Conservation (phyloP, 2,329 filamentous ascomycete species). For the Blastomyces silverae region DNA sequence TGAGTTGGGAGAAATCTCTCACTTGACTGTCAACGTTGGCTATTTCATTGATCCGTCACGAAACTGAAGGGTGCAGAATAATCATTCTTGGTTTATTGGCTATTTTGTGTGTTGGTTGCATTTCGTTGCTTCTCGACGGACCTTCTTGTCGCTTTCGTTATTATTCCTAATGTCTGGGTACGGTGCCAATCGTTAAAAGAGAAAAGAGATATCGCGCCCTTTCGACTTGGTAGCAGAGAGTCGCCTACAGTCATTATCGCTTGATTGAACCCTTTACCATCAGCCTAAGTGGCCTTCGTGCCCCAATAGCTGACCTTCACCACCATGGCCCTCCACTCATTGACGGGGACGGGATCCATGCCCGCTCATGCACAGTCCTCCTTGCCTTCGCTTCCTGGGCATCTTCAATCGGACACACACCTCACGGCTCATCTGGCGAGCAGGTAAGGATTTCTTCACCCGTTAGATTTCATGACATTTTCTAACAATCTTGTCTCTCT, state of each 20-base stretch:
- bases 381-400: slow-evolving; percentile 77
- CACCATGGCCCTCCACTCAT: slow-evolving; percentile 39
- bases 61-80: neutral
- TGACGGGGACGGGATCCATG: slow-evolving; percentile 41
- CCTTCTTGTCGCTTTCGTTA: neutral
- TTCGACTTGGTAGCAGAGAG: neutral
- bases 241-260: slow-evolving; percentile 5
- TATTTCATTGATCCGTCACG: neutral
- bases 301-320: slow-evolving; percentile 16
- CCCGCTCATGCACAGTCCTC: slow-evolving; percentile 71
- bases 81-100: neutral
- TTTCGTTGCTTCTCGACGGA: neutral
- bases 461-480: neutral
- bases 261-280: neutral
- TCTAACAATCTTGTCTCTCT: slow-evolving; percentile 30
- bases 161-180: neutral
- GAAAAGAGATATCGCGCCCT: neutral
- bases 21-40: neutral
- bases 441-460: slow-evolving; percentile 31
- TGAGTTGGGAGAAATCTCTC: neutral
- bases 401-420: slow-evolving; percentile 48
- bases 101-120: neutral
- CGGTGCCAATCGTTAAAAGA: neutral
- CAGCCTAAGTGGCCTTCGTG: neutral
- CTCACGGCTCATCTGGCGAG: slow-evolving; percentile 47